Base-by-base conservation (phyloP, 2,329 filamentous ascomycete species). In the Gnomoniopsis smithogilvyi region DNA sequence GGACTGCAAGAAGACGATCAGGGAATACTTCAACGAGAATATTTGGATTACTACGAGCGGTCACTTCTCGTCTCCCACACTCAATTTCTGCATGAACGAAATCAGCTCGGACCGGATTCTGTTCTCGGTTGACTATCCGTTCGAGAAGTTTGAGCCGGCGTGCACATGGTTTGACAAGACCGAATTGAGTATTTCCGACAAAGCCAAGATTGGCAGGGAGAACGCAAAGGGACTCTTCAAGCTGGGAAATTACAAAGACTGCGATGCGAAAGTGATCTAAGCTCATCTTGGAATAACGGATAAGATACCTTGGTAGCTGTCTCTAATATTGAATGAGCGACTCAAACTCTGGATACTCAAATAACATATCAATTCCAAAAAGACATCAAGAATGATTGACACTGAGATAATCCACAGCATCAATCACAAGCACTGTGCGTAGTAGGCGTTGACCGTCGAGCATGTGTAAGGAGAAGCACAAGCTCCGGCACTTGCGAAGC, bases 71-170 rank as follows among this genome's bases (percentile, higher is more conserved):
- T 67, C 67, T 33, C 61, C 67, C 8, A 63, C 66, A 17, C 62
- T 68, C 54, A 56, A 63, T 47, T 68, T 61, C 34, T 60, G 60
- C 30, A 60, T 67, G 26, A 62, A 63, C 56, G 66, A 67, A 57
- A 56, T 66, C 47, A 64, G 67, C 15, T 60, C 61, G 7, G 59
- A 59, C 51, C 46, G 63, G 26, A 62, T 68, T 54, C 59, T 68
- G 59, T 67, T 68, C 55, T 61, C 62, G 15, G 65, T 67, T 36
- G 66, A 66, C 57, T 68, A 67, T 38, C 64, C 66, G 6, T 68
- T 66, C 45, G 65, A 68, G 62, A 66, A 62, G 55, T 65, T 68
- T 36, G 62, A 64, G 33, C 66, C 67, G 43, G 64, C 60, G 15
- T 64, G 63, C 46, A 62, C 64, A 17, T 67, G 65, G 66, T 67